These are phyloP conservation scores for Chenopodium album DNA, from an alignment of 148 eudicot species.

Conservation along the genomic window DNA sequence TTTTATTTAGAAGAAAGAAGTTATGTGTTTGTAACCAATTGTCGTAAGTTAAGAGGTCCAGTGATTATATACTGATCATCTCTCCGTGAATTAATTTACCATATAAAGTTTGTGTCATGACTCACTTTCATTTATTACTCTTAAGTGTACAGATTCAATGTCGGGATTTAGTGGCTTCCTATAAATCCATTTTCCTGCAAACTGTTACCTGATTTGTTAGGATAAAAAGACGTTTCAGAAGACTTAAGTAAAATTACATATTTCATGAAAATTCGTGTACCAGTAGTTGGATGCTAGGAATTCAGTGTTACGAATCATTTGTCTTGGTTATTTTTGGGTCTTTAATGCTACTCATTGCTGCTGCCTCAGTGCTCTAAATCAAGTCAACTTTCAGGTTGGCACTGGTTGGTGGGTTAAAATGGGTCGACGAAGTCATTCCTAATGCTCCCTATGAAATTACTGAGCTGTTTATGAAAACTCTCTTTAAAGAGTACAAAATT, in stretches of 20 bases:
- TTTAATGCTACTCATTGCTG: constrained; percentile 6
- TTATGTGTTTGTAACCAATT: neutral
- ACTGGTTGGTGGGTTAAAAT: constrained; percentile 94
- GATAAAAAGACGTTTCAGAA: neutral
- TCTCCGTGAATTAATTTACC: neutral
- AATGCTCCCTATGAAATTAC: constrained; percentile 89
- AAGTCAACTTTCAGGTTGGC: constrained; percentile 51
- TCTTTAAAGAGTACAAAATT: constrained; percentile 79
- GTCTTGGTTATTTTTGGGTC: neutral
- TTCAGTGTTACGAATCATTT: neutral
- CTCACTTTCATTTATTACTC: no score
- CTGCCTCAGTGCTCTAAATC: constrained; percentile 11
- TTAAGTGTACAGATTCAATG: no score
- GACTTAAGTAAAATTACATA: neutral
- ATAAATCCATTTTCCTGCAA: neutral
- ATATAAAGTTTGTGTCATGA: neutral
- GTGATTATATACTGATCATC: neutral
- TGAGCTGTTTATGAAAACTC: constrained; percentile 85
- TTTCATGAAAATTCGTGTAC: neutral
- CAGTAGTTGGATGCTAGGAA: neutral
- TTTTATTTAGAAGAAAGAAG: neutral
- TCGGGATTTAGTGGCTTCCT: neutral
- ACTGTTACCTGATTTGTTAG: neutral
- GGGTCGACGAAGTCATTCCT: constrained; percentile 96
- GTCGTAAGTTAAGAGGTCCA: neutral